phyloP scores from a whole-genome alignment of 495 filamentous ascomycete species.

The Tuber aestivum region DNA sequence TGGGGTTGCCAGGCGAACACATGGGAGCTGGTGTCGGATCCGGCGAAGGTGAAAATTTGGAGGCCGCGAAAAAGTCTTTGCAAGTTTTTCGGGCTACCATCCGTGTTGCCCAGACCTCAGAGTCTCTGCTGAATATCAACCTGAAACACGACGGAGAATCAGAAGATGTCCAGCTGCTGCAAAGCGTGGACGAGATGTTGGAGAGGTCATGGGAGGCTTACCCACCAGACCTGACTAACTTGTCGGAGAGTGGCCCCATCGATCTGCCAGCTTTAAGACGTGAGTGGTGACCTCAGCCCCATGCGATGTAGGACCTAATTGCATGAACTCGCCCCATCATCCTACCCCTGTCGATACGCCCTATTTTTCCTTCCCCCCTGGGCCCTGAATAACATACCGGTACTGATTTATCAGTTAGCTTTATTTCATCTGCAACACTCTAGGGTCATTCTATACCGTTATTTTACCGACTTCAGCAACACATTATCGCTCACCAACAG shows the following conservation, averaged over 20 bases:
- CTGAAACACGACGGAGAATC: conserved; percentile 30
- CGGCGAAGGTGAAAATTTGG: conserved; percentile 7
- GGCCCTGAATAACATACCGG: conserved; percentile 1
- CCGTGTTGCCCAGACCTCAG: conserved; percentile 28
- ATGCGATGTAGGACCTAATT: not conserved
- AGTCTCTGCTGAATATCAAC: conserved; percentile 23
- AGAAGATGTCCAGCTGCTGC: conserved; percentile 34
- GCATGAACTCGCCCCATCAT: not conserved
- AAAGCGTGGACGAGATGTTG: conserved; percentile 37
- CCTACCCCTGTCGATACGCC: not conserved
- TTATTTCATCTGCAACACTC: conserved; percentile 40
- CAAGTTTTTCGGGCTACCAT: conserved; percentile 36
- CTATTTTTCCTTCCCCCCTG: not conserved
- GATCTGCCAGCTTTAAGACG: conserved; percentile 40
- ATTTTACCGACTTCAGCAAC: conserved; percentile 37
- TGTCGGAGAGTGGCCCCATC: conserved; percentile 26
- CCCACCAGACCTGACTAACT: conserved; percentile 37
- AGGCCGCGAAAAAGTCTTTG: conserved; percentile 19
- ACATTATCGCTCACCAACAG: conserved; percentile 15
- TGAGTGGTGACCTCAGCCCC: conserved; percentile 15
- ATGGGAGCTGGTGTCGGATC: not conserved
- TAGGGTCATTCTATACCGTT: conserved; percentile 42
- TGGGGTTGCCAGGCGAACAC: conserved; percentile 25
- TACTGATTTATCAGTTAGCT: conserved; percentile 24
- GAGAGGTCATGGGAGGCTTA: conserved; percentile 40